These are phyloP conservation scores for Penicillium manginii DNA, from an alignment of 495 filamentous ascomycete species.

Conservation along the genomic window DNA sequence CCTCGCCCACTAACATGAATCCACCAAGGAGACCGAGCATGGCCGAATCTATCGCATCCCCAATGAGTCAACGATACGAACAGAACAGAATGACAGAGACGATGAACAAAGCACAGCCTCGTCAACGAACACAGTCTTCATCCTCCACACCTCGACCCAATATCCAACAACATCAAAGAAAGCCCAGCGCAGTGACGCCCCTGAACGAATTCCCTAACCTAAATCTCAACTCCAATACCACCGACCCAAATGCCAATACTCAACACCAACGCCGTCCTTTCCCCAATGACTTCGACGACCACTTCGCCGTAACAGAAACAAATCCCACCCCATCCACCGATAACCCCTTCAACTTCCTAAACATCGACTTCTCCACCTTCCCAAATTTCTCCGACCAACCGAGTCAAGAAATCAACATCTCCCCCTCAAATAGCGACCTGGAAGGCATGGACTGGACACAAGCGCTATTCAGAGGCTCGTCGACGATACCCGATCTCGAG, in stretches of 20 bases:
- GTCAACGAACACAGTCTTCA: neutral
- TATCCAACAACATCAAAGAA: conserved; percentile 5
- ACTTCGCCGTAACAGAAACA: conserved; percentile 17
- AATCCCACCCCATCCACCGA: conserved; percentile 14
- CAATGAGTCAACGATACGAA: conserved; percentile 3
- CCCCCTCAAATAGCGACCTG: conserved; percentile 19
- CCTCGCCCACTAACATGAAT: conserved; percentile 10
- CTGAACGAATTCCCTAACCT: neutral
- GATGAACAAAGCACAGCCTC: neutral
- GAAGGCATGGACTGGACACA: conserved; percentile 42
- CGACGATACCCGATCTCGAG: conserved; percentile 14
- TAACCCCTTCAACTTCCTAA: conserved; percentile 28
- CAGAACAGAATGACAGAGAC: neutral
- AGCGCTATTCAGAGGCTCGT: conserved; percentile 35
- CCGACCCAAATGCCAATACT: conserved; percentile 3
- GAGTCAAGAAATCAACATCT: conserved; percentile 11
- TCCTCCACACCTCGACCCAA: neutral
- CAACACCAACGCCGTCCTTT: conserved; percentile 21
- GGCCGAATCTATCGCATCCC: conserved; percentile 12
- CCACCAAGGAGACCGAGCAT: conserved; percentile 23
- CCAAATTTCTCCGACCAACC: conserved; percentile 17
- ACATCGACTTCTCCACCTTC: conserved; percentile 36
- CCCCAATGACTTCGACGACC: conserved; percentile 35
- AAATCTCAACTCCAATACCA: conserved; percentile 7
- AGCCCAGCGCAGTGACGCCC: neutral